Percentiles rank a stretch among this genome's conserved stretches.
Conservation (phyloP, 257 asterid species). For the Solanum okadae region DNA sequence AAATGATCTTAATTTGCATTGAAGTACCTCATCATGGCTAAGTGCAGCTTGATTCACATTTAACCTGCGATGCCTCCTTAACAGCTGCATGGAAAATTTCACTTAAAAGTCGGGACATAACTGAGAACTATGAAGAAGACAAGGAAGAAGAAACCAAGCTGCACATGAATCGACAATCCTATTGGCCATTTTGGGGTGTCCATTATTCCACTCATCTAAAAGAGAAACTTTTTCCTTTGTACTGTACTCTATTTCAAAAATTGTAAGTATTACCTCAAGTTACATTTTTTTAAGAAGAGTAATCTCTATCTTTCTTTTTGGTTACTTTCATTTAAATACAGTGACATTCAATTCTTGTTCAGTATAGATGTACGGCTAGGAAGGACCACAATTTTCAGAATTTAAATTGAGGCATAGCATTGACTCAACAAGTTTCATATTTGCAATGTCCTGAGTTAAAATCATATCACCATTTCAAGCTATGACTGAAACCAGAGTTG, state of each 20-base stretch:
- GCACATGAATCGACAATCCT: neutral
- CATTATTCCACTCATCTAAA: neutral
- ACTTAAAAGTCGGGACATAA: neutral
- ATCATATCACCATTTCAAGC: neutral
- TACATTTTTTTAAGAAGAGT: neutral
- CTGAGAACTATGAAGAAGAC: neutral
- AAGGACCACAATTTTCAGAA: neutral
- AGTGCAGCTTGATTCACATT: slow-evolving; percentile 53
- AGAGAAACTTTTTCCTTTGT: neutral
- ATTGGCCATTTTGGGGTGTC: neutral
- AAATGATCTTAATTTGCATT: slow-evolving; percentile 3
- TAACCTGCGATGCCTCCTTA: slow-evolving; percentile 88
- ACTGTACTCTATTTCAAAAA: neutral
- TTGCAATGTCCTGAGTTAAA: neutral
- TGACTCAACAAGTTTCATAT: neutral
- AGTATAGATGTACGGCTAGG: neutral
- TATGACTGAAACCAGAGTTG: neutral
- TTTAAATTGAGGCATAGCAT: neutral
- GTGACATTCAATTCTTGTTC: neutral
- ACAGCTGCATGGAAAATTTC: slow-evolving; percentile 41
- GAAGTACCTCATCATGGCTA: slow-evolving; percentile 72
- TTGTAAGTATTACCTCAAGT: neutral
- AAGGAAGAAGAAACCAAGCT: neutral
- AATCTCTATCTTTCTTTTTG: neutral
- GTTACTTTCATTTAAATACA: neutral